Conservation (phyloP, 805 yeast species). For the Candida vartiovaarae region DNA sequence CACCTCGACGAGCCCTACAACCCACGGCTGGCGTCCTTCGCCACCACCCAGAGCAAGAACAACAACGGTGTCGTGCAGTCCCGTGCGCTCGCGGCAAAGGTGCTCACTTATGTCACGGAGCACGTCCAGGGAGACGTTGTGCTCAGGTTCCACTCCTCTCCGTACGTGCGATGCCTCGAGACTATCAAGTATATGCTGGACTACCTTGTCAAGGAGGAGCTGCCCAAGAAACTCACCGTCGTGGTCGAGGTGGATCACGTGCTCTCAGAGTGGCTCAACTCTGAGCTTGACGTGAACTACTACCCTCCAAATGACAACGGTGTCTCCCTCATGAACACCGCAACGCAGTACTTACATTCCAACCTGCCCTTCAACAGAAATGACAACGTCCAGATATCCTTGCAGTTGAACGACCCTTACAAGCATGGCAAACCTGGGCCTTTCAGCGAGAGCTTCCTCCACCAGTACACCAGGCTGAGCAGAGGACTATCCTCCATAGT, state of each 20-base stretch:
- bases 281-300: constrained; percentile 30
- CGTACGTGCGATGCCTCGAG: constrained; percentile 38
- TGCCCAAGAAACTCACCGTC: constrained; percentile 7
- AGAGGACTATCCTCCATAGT: constrained; percentile 28
- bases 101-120: constrained; percentile 15
- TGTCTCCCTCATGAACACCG: constrained; percentile 30
- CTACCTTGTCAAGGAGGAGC: constrained; percentile 12
- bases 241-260: constrained; percentile 34
- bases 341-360: constrained; percentile 31
- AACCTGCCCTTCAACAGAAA: constrained; percentile 16
- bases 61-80: constrained; percentile 24
- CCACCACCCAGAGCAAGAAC: constrained; percentile 20
- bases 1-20: constrained; percentile 19
- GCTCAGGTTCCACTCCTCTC: constrained; percentile 31
- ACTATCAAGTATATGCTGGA: constrained; percentile 26
- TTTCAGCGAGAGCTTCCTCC: constrained; percentile 33
- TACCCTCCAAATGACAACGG: constrained; percentile 42
- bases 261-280: constrained; percentile 37
- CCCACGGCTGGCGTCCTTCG: constrained; percentile 23
- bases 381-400: constrained; percentile 22
- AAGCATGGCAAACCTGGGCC: constrained; percentile 36
- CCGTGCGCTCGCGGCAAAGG: constrained; percentile 17
- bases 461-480: constrained; percentile 30
- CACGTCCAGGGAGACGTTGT: constrained; percentile 13
- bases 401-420: constrained; percentile 28